These are phyloP conservation scores for Talaromyces islandicus DNA, from an alignment of 2,329 filamentous ascomycete species.

Conservation along the genomic window DNA sequence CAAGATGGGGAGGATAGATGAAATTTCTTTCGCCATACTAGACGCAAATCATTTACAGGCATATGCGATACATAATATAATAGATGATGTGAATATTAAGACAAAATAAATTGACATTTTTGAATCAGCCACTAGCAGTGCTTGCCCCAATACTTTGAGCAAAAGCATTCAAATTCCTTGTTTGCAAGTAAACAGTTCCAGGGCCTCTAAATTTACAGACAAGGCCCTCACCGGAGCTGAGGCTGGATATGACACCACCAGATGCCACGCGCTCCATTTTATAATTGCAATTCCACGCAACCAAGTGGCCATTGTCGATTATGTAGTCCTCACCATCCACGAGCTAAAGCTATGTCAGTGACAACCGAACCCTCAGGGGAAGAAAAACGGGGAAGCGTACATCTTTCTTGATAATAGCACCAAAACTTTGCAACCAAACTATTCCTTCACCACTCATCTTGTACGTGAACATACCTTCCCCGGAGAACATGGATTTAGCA, in stretches of 20 bases:
- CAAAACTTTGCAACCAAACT: slow-evolving; percentile 87
- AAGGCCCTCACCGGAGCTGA: slow-evolving; percentile 76
- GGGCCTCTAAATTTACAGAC: slow-evolving; percentile 92
- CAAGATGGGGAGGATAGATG: too few species aligned
- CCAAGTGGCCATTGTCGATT: slow-evolving; percentile 86
- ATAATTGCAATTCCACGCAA: slow-evolving; percentile 97
- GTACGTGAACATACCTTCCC: slow-evolving; percentile 87
- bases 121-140: slow-evolving; percentile 21
- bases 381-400: slow-evolving; percentile 47
- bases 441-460: slow-evolving; percentile 76
- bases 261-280: slow-evolving; percentile 82
- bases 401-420: slow-evolving; percentile 91
- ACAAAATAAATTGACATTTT: neutral
- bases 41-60: too few species aligned
- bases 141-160: slow-evolving; percentile 46
- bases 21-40: too few species aligned
- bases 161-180: slow-evolving; percentile 69
- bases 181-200: slow-evolving; percentile 88
- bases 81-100: neutral
- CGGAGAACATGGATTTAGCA: slow-evolving; percentile 86
- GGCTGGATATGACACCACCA: slow-evolving; percentile 84
- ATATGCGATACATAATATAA: too few species aligned
- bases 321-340: slow-evolving; percentile 74
- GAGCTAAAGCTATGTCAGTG: slow-evolving; percentile 24
- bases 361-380: neutral